Percentiles rank a stretch among this genome's conserved stretches.
Conservation (phyloP, 345 rosid species). For the Sisymbrium altissimum region DNA sequence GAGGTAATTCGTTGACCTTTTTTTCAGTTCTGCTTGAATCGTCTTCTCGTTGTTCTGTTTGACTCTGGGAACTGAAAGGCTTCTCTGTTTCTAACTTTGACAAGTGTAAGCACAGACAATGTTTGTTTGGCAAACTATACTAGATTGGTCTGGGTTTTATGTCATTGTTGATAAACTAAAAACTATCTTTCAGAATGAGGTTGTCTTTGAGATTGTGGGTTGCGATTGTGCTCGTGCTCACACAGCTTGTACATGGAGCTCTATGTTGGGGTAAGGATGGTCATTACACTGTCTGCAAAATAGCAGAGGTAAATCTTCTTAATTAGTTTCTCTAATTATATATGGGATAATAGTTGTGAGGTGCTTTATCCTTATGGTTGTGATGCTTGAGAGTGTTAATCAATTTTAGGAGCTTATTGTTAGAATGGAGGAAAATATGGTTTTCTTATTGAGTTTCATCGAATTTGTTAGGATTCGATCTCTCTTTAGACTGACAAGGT, state of each 20-base stretch:
- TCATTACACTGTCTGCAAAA: constrained; percentile 72
- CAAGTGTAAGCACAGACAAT: too few species aligned
- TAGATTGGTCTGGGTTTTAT: not conserved
- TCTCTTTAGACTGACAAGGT: not conserved
- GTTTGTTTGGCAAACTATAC: too few species aligned
- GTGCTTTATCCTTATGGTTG: not conserved
- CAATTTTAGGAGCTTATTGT: not conserved
- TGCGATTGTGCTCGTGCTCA: constrained; percentile 38
- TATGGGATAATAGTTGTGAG: too few species aligned
- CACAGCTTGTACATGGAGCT: constrained; percentile 56
- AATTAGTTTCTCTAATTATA: not conserved
- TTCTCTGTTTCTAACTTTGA: too few species aligned
- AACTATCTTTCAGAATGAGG: constrained; percentile 22
- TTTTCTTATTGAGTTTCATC: not conserved
- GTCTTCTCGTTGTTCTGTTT: too few species aligned
- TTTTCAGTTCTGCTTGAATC: too few species aligned
- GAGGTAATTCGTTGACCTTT: constrained; percentile 7
- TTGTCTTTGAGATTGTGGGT: constrained; percentile 33
- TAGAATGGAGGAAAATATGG: not conserved
- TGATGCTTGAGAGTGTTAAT: not conserved
- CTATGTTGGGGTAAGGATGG: constrained; percentile 85
- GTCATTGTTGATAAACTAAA: not conserved
- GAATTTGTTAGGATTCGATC: not conserved
- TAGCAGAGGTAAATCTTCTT: constrained; percentile 59
- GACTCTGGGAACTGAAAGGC: too few species aligned